Evolutionary conservation across 2,329 filamentous ascomycete genomes (phyloP), one percentile per base, ranked within the genome.

Genomic region (Podosphaera fusca): DNA sequence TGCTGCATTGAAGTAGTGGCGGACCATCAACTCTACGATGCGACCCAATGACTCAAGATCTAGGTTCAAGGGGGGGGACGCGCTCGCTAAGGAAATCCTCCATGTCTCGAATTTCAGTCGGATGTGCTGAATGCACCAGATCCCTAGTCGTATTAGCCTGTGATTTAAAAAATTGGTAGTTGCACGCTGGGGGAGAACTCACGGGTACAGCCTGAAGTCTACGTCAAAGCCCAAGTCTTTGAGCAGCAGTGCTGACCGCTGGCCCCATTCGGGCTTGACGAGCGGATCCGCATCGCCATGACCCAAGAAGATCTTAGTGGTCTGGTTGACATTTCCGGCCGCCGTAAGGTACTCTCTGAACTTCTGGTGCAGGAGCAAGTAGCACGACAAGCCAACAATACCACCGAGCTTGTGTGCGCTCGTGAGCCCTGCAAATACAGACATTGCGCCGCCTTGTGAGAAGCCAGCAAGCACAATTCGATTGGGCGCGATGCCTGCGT

Each of bases 391-490:
- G 6, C 83, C 87, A 60, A 95, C 82, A 61, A 96, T 85, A 60
- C 89, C 90, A n/a, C 81, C 90, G 14, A 96, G 74, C 70, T 87
- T 87, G 63, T 78, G 74, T 51, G 76, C 74, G 59, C 72, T 71
- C 3, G 88, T 94, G 47, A 94, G 71, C 4, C 87, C 89, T 0
- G 85, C 75, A 65, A 95, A 80, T 45, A 96, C 70, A 29, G 87
- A 80, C 75, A 95, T 87, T 58, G 88, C 88, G 56, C 87, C 90
- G 59, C 90, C 90, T 70, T 96, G 80, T 31, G 81, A 85, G 74
- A 90, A 92, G 46, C 86, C 85, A 38, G 86, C 90, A 5, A 96
- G 71, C 21, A 96, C 79, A 65, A 98, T 88, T 56, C 89, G 84
- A 58, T 85, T 80, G 0, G 87, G 75, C 0, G 86, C 79, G 63